These are phyloP conservation scores for Candida railenensis DNA, from an alignment of 805 yeast species.

Conservation along the genomic window DNA sequence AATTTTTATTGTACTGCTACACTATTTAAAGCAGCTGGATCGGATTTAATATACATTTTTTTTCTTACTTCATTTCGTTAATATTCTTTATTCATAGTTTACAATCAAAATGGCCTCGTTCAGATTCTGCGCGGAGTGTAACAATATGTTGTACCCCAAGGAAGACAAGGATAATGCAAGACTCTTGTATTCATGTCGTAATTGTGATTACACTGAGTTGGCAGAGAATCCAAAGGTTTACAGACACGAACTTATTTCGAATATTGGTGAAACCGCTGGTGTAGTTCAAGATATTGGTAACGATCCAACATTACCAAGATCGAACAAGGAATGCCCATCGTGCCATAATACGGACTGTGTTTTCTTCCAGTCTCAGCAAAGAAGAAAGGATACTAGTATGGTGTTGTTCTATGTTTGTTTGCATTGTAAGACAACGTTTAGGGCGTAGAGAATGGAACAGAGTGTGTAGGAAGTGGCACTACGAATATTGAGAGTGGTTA, in stretches of 20 bases:
- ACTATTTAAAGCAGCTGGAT: too few relatives aligned
- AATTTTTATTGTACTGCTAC: too few relatives aligned
- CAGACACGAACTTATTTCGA: constrained; percentile 88
- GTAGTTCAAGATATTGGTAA: constrained; percentile 92
- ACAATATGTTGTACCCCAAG: constrained; percentile 96
- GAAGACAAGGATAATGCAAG: constrained; percentile 83
- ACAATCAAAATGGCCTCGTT: constrained; percentile 89
- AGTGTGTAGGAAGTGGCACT: too few relatives aligned
- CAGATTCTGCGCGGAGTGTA: constrained; percentile 94
- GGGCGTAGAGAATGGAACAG: constrained; percentile 26
- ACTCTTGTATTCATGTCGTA: constrained; percentile 87
- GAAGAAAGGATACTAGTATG: constrained; percentile 95
- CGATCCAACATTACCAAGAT: constrained; percentile 97
- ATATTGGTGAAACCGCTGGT: constrained; percentile 95
- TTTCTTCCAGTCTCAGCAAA: constrained; percentile 94
- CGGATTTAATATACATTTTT: too few relatives aligned
- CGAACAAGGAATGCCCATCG: constrained; percentile 89
- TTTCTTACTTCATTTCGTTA: too few relatives aligned
- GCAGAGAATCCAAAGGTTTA: constrained; percentile 87
- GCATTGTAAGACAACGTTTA: constrained; percentile 76
- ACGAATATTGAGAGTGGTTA: too few relatives aligned
- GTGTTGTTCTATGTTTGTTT: constrained; percentile 89
- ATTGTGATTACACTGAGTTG: constrained; percentile 89
- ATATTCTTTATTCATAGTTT: too few relatives aligned
- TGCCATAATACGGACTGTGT: constrained; percentile 90